Evolutionary conservation across 2,329 filamentous ascomycete species (phyloP).

Genomic region (Aspergillus calidoustus): DNA sequence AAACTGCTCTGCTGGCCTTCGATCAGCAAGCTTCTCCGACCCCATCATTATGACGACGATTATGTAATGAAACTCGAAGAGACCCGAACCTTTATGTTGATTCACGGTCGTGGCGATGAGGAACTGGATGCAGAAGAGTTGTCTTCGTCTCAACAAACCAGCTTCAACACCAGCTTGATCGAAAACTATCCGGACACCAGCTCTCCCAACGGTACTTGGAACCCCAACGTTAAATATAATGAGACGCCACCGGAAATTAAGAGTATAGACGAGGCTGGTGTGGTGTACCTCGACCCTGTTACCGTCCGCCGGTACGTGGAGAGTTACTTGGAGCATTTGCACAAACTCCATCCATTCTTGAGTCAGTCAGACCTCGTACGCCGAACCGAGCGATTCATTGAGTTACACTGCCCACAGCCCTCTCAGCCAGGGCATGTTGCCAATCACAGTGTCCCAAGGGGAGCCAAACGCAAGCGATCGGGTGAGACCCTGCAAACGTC

Average conservation of each 20-base stretch:
- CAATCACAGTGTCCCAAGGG: constrained; percentile 32
- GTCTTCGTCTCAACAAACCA: constrained; percentile 38
- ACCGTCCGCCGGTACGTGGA: constrained; percentile 57
- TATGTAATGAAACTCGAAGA: constrained; percentile 80
- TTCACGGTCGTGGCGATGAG: constrained; percentile 80
- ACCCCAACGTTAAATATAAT: constrained; percentile 43
- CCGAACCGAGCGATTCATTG: constrained; percentile 58
- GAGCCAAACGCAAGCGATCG: constrained; percentile 46
- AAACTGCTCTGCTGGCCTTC: constrained; percentile 75
- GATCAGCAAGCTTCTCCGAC: constrained; percentile 65
- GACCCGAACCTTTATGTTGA: constrained; percentile 71
- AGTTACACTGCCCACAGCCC: constrained; percentile 48
- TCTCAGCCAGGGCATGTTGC: constrained; percentile 13
- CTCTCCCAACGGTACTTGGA: constrained; percentile 57
- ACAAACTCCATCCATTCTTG: constrained; percentile 68
- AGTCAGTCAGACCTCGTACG: constrained; percentile 57
- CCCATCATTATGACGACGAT: constrained; percentile 62
- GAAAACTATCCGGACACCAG: constrained; percentile 42
- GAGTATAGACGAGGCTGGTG: constrained; percentile 56
- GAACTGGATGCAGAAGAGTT: constrained; percentile 57
- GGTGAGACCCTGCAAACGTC: constrained; percentile 34
- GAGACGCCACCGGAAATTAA: constrained; percentile 43
- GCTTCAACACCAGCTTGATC: constrained; percentile 29
- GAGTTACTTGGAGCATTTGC: constrained; percentile 64
- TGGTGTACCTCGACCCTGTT: constrained; percentile 57